These are phyloP conservation scores for Primulina huaijiensis DNA, from an alignment of 257 asterid genomes.

Conservation along the genomic window DNA sequence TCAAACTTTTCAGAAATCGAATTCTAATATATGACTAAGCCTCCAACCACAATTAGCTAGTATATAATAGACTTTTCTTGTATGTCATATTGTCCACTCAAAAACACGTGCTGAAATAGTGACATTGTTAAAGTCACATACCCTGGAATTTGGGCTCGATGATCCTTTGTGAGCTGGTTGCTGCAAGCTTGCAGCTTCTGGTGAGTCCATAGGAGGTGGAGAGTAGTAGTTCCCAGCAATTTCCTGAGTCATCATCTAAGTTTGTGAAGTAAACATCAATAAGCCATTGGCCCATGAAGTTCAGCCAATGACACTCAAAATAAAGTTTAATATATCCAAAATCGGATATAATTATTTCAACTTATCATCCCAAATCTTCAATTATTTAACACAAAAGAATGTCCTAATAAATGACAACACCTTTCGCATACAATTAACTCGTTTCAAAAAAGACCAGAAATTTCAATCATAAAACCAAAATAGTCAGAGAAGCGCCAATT, in stretches of 20 bases:
- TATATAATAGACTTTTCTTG: neutral
- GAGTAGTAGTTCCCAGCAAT: slow-evolving; percentile 35
- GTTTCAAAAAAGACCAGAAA: neutral
- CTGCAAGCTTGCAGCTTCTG: slow-evolving; percentile 29
- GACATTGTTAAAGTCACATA: slow-evolving; percentile 6
- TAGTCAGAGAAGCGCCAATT: neutral
- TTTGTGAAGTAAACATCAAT: neutral
- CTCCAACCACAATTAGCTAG: slow-evolving; percentile 3
- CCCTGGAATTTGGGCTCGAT: slow-evolving; percentile 42
- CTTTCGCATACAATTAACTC: neutral
- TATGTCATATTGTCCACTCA: neutral
- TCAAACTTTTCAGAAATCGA: no score
- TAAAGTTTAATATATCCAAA: neutral
- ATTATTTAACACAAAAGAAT: no score
- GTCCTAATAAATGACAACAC: neutral
- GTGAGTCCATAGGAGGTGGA: slow-evolving; percentile 38
- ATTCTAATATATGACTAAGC: neutral
- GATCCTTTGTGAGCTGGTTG: slow-evolving; percentile 33
- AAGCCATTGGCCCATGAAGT: neutral
- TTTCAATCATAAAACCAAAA: neutral
- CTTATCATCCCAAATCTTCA: neutral
- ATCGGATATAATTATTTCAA: neutral
- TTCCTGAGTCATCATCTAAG: slow-evolving; percentile 38
- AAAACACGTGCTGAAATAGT: slow-evolving; percentile 4
- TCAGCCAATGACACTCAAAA: neutral